Evolutionary conservation across 495 filamentous ascomycete species (phyloP), one percentile per base, ranked within the genome.

Genomic region (Penicillium dipodomyicola): DNA sequence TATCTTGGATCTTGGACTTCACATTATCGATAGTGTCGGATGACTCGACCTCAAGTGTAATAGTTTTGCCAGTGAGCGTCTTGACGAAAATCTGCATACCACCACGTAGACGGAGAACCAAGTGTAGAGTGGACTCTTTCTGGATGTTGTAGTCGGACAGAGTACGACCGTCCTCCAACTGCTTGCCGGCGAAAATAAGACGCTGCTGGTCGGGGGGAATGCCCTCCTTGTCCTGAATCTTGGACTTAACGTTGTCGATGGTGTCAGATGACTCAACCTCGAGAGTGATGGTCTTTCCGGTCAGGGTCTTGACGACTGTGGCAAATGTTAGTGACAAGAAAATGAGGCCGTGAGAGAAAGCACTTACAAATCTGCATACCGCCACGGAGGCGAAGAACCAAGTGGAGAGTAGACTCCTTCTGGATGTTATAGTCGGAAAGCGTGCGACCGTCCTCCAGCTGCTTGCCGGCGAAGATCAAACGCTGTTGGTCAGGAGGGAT

Each of bases 361-460:
- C 56, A 82, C 84, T 72, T 84, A 87, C 84, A 97, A 72, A 97
- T 97, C 74, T 97, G 93, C 93, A 97, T 97, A 72, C 93, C 93
- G 77, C 93, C 93, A 80, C 93, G 94, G 11, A 97, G 91, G 78
- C 93, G 94, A 49, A 97, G 92, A 57, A 97, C 93, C 25, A 97
- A 77, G 69, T 97, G 93, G 29, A 97, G 88, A 23, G 93, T 97
- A 12, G 87, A 92, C 76, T 97, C 93, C 84, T 97, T 97, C 78
- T 97, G 94, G 56, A 97, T 97, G 73, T 97, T 97, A 81, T 97
- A 97, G 73, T 97, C 93, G 56, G 88, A 92, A 7, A 97, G 83
- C 58, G 93, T 97, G 56, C 93, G 93, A 60, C 93, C 93, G 71
- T 97, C 93, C 72, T 97, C 93, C 12, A 97, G 86, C 72, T 97